phyloP scores from a whole-genome alignment of 768 basidiomycete species.

The Boletus edulis region DNA sequence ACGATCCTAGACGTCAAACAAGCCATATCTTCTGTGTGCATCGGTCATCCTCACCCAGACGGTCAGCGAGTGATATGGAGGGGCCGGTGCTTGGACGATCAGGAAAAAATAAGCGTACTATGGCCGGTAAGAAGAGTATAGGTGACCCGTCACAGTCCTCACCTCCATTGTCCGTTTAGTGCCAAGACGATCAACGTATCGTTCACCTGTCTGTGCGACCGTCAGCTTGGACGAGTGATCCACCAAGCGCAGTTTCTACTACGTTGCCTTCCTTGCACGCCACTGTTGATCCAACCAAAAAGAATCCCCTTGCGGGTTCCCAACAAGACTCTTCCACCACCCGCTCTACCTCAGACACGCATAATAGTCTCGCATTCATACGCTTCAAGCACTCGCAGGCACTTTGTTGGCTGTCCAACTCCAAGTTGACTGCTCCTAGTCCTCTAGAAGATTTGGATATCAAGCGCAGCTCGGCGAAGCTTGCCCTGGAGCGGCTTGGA shows the following conservation, averaged over 20 bases:
- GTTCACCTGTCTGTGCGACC: constrained; percentile 81
- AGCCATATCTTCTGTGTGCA: constrained; percentile 57
- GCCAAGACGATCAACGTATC: constrained; percentile 52
- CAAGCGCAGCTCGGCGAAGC: constrained; percentile 21
- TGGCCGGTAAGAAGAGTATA: constrained; percentile 56
- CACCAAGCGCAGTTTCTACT: constrained; percentile 37
- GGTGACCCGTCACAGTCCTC: not conserved
- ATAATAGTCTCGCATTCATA: constrained; percentile 16
- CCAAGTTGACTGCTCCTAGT: constrained; percentile 12
- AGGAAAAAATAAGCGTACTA: constrained; percentile 60
- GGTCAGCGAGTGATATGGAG: constrained; percentile 78
- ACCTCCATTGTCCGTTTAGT: constrained; percentile 34
- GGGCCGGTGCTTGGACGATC: constrained; percentile 63
- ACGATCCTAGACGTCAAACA: constrained; percentile 66
- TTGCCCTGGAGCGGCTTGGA: constrained; percentile 33
- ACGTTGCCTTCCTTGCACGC: constrained; percentile 6
- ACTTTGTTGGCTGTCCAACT: constrained; percentile 24
- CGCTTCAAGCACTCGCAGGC: constrained; percentile 26
- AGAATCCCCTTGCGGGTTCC: not conserved
- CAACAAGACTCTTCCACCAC: constrained; percentile 6
- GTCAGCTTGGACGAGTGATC: constrained; percentile 64
- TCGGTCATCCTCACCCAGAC: constrained; percentile 62
- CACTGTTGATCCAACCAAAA: not conserved
- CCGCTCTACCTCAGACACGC: not conserved
- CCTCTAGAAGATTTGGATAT: constrained; percentile 10